Evolutionary conservation across 148 eudicot species (phyloP), one percentile per base, ranked within the genome.

Genomic region (Cornus suecica): DNA sequence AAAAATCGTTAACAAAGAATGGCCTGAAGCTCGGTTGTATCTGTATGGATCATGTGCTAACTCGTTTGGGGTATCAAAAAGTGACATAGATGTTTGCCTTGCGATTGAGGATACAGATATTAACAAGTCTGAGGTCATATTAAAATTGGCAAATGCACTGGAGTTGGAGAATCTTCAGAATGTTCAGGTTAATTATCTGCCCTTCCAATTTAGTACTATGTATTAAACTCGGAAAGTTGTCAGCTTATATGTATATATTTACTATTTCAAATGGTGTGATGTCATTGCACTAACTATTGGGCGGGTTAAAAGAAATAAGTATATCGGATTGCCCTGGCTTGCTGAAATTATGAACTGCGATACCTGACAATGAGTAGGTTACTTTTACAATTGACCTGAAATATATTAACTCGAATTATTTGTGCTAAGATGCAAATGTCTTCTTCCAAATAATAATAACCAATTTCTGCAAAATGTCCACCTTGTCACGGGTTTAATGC

Each of bases 1-100:
- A 86, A 91, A 83, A 69, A 89, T 91, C 62, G 99, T 95, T 60
- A 65, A 71, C 81, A 87, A 87, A 78, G 97, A 91, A 74, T 95
- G 97, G 99, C 98, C 99, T 56, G 80, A 85, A 66, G 99, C 97
- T 79, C 86, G 79, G 69, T 74, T 95, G 65, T 85, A 78, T 86
- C 76, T 95, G 45, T 93, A 91, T 83, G 99, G 99, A 76, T 95
- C 99, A 22, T 91, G 97, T 82, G 98, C 94, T 66, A 95, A 93
- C 84, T 91, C 98, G 25, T 95, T 95, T 76, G 94, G 97, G 73
- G 90, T 95, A 69, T 80, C 88, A n/a, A 95, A 90, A 82, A 95
- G 99, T 81, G 99, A 95, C 78, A 87, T 95, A 78, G 99, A 95
- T 83, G 84, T 95, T 42, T 95, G 99, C 86, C 87, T 95, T 76